Percentiles rank a stretch among this genome's conserved stretches.
Evolutionary conservation across 805 yeast species (phyloP).

Genomic region (Suhomyces tanzawaensis): DNA sequence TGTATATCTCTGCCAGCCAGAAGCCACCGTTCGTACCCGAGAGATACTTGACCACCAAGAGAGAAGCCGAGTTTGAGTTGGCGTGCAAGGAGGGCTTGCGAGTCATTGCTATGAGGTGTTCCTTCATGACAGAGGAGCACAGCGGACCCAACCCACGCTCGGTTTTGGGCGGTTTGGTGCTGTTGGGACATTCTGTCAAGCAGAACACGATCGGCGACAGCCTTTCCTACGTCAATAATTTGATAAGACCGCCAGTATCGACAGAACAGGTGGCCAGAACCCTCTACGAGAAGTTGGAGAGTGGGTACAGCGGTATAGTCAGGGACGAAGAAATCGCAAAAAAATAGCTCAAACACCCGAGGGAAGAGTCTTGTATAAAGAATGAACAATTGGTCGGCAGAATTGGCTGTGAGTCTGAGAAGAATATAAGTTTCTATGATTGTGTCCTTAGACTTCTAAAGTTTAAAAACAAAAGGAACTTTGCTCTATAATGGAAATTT

Average conservation of each 20-base stretch:
- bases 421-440: too few species aligned
- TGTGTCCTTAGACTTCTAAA: too few species aligned
- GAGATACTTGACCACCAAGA: slow-evolving; percentile 71
- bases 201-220: slow-evolving; percentile 36
- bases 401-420: too few species aligned
- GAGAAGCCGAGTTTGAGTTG: slow-evolving; percentile 69
- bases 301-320: slow-evolving; percentile 57
- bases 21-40: slow-evolving; percentile 66
- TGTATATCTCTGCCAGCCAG: slow-evolving; percentile 78
- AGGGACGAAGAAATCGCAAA: slow-evolving; percentile 46
- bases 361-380: too few species aligned
- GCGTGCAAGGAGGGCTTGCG: slow-evolving; percentile 48
- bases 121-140: slow-evolving; percentile 60
- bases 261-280: slow-evolving; percentile 67
- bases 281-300: slow-evolving; percentile 53
- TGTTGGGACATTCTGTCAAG: slow-evolving; percentile 45
- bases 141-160: slow-evolving; percentile 36
- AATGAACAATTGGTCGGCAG: background rate
- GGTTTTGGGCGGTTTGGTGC: slow-evolving; percentile 41
- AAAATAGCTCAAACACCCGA: too few species aligned
- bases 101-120: slow-evolving; percentile 72
- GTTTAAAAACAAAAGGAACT: too few species aligned
- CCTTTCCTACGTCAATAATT: slow-evolving; percentile 39
- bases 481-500: too few species aligned
- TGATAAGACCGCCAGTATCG: slow-evolving; percentile 61